Percentiles rank a stretch among this genome's conserved stretches.
Evolutionary conservation across 208 protist genomes (phyloP).

Genomic region (Crithidia acanthocephali): DNA sequence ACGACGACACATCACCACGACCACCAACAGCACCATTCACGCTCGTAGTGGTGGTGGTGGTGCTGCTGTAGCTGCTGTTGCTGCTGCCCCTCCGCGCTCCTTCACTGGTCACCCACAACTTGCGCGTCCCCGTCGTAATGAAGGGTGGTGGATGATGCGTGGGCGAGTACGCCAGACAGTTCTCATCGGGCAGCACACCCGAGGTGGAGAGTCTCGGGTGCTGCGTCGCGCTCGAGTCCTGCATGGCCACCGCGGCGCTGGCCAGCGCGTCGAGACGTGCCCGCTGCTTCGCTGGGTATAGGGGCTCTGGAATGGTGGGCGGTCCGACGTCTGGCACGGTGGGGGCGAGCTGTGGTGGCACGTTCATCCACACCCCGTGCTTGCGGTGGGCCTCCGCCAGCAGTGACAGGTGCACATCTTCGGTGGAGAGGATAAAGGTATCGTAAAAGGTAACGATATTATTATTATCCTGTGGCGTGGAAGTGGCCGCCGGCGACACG

Average conservation of each 20-base stretch:
- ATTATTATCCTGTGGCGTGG: background rate
- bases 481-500: background rate
- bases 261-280: constrained; percentile 39
- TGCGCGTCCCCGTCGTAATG: constrained; percentile 50
- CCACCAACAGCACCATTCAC: too few relatives aligned
- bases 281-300: constrained; percentile 41
- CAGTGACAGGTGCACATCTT: constrained; percentile 56
- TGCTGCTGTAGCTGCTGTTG: too few relatives aligned
- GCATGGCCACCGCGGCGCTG: constrained; percentile 21
- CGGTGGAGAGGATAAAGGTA: constrained; percentile 28
- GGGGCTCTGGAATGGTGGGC: constrained; percentile 53
- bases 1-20: too few relatives aligned
- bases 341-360: constrained; percentile 78
- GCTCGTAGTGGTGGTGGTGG: too few relatives aligned
- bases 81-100: background rate
- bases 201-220: too few relatives aligned
- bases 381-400: constrained; percentile 75
- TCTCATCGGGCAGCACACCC: background rate
- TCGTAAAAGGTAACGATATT: constrained; percentile 24
- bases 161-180: constrained; percentile 44
- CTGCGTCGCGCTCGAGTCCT: background rate
- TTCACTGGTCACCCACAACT: constrained; percentile 17
- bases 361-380: constrained; percentile 74
- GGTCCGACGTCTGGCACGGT: constrained; percentile 23
- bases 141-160: constrained; percentile 58